Evolutionary conservation across 164 flowering plant genomes (phyloP).

Genomic region (Malania oleifera): DNA sequence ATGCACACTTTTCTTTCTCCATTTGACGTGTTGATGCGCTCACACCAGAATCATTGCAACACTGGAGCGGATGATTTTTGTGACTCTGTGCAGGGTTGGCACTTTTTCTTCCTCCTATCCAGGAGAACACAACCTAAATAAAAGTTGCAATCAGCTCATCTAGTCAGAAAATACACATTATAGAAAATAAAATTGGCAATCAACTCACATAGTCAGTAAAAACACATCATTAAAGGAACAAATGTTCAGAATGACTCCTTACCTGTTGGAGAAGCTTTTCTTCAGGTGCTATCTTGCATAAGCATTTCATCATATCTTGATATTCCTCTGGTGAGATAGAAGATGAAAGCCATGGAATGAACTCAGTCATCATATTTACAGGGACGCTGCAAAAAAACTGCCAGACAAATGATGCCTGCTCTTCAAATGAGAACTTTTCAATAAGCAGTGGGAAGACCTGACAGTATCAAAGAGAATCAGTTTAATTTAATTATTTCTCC

Average conservation of each 20-base stretch:
- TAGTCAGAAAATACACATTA: not conserved
- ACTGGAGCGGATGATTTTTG: conserved; percentile 22
- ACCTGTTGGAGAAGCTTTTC: conserved; percentile 90
- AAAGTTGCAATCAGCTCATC: not conserved
- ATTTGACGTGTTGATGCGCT: conserved; percentile 17
- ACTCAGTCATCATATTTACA: conserved; percentile 91
- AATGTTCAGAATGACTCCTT: conserved; percentile 4
- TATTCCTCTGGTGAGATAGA: conserved; percentile 73
- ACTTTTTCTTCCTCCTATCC: conserved; percentile 65
- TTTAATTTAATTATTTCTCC: no score
- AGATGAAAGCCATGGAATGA: conserved; percentile 90
- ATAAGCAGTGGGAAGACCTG: conserved; percentile 90
- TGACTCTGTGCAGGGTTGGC: conserved; percentile 16
- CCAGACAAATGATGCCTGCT: conserved; percentile 94
- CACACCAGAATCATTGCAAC: conserved; percentile 26
- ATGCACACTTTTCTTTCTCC: conserved; percentile 29
- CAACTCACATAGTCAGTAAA: no score
- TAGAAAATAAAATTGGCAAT: not conserved
- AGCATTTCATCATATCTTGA: conserved; percentile 68
- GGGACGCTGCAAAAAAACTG: conserved; percentile 93
- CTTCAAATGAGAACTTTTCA: conserved; percentile 84
- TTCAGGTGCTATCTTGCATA: conserved; percentile 71
- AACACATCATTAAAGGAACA: no score
- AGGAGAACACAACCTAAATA: conserved; percentile 62
- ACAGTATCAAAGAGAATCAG: conserved; percentile 20